These are phyloP conservation scores for Kurtzmaniella quercitrusa DNA, from an alignment of 1,139 yeast genomes.

Conservation along the genomic window DNA sequence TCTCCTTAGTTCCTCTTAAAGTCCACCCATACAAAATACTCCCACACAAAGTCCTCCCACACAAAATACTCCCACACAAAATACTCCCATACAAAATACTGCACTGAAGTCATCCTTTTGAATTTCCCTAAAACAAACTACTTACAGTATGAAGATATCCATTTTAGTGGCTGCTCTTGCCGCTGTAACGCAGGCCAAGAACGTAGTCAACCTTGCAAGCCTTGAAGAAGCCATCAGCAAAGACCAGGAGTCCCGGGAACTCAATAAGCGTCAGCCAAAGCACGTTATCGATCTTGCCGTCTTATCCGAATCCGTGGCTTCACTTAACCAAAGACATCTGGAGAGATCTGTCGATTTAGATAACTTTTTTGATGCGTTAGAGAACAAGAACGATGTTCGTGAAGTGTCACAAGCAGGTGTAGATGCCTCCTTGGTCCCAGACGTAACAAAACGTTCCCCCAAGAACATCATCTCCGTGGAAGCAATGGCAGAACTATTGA, in stretches of 20 bases:
- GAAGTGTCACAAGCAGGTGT: background rate
- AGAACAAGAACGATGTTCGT: background rate
- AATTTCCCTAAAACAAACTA: background rate
- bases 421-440: background rate
- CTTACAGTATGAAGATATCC: conserved; percentile 1
- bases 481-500: no score
- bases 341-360: background rate
- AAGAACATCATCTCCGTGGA: no score
- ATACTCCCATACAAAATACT: background rate
- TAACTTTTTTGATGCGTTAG: background rate
- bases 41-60: no score
- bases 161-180: background rate
- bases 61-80: background rate
- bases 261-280: conserved; percentile 1
- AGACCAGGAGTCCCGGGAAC: conserved; percentile 2
- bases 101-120: background rate
- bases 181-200: conserved; percentile 6
- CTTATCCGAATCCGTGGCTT: background rate
- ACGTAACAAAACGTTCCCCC: no score
- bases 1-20: no score
- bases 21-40: no score
- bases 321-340: background rate
- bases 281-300: background rate
- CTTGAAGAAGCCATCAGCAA: conserved; percentile 1
- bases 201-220: conserved; percentile 2